Base-by-base conservation (phyloP, 768 basidiomycete species). In the Leucocoprinus birnbaumii region DNA sequence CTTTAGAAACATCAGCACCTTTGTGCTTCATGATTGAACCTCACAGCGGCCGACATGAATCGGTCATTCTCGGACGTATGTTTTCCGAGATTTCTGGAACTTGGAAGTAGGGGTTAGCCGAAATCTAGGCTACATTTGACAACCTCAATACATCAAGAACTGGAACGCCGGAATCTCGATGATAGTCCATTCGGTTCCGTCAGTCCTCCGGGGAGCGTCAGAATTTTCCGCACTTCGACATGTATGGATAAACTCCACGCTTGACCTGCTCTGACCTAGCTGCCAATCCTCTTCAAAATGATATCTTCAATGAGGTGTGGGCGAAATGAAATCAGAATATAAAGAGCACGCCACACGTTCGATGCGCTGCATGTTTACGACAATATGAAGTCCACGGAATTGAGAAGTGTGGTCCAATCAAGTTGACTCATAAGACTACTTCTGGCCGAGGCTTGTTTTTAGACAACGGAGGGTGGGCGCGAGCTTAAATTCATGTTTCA, bases 241-340 rank as follows among this genome's bases (percentile, higher is more conserved):
- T 19, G 14, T 16, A 14, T 5, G 14, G 16, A 41, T 16, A 16
- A 14, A 41, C 40, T 16, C 40, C 4, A 41, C 40, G n/a, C 40
- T 31, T 31, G 31, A 11, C 31, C 11, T 31, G 5, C 31, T 31
- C 31, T 31, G 31, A 31, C 31, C 11, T 31, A 31, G 31, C 11
- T 31, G 5, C 31, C 11, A 31, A 31, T n/a, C 31, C 31, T 31
- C 31, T 31, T 31, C 31, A 31, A 5, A 31, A 31, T 31, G 6
- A 31, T 31, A 31, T 5, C 31, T 31, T 31, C 6, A 31, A 31
- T 31, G 11, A 31, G n/a, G 6, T 31, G 31, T 5, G 31, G 5
- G 31, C n/a, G 34, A 37, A 50, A 50, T 50, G 48, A 50, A 50
- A 50, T 50, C 48, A 50, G 37, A 37, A 50, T 25, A 25, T 21